Evolutionary conservation across 2,329 filamentous ascomycete genomes (phyloP), one percentile per base, ranked within the genome.

Genomic region (Aschersonia sp.): DNA sequence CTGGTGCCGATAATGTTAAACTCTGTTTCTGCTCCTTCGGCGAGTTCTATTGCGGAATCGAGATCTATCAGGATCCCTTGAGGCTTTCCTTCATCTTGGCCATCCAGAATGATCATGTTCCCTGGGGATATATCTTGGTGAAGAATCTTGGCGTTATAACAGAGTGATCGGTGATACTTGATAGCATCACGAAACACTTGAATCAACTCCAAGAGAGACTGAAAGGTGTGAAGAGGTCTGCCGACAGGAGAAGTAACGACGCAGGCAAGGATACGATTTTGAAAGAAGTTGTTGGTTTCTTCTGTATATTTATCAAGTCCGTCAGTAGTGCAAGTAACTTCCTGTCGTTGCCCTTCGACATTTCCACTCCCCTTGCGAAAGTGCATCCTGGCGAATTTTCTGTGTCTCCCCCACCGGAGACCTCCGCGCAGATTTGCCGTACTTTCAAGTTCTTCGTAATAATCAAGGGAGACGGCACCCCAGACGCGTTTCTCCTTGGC

Each of bases 401-500:
- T 49, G 5, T 50, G 46, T 47, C 41, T 30, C 10, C 46, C 49
- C 53, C 51, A 55, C 4, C 49, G 49, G 30, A 55, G 45, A 42
- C 48, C 37, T 46, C 29, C 14, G 40, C 52, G 53, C n/a, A 54
- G 42, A 46, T 50, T 39, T 44, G 48, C 52, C 30, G 52, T 54
- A 41, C 51, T 54, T 14, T 54, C 49, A 22, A 52, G 4, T 46
- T 55, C 52, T 45, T 52, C 43, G 46, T 52, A 60, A 48, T 56
- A 53, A 48, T 56, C 48, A 49, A 64, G 55, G 7, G 56, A 60
- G 30, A 59, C 31, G 31, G 54, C 53, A 45, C 58, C 60, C 53
- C 55, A 59, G 35, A 53, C 58, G 31, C 50, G 40, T 53, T 56
- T 61, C 45, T 61, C 31, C 46, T 56, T 53, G 22, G 53, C 58